Evolutionary conservation across 179 eudicot species (phyloP), one percentile per base, ranked within the genome.

Genomic region (Spergularia azorica): DNA sequence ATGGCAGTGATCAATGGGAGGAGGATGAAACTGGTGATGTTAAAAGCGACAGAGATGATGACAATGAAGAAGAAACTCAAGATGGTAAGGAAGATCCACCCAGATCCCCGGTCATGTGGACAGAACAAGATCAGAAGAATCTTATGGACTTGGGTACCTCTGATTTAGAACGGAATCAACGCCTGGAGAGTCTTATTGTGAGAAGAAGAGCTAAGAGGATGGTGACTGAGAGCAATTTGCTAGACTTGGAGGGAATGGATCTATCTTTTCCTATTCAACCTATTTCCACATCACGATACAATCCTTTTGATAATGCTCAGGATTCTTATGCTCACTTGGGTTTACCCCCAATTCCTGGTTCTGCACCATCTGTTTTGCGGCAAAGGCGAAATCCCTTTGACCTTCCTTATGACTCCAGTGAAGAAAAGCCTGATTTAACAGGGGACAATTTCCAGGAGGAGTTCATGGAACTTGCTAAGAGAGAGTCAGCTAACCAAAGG

Each of bases 41-140:
- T 39, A 74, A 81, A 48, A 82, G 84, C 62, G 89, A 91, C 63
- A 88, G 70, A 36, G 89, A 80, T 9, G 92, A 86, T 41, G 86
- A 85, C 65, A 88, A 90, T 16, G 88, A 87, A 75, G 91, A 91
- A 63, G 93, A 79, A 76, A 67, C 70, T 48, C 81, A 56, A 38
- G 83, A 75, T 46, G 86, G 82, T 60, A 88, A 85, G 78, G 88
- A 82, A 15, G 88, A 87, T 73, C 69, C 67, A 54, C 75, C 74
- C 32, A 87, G 87, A 61, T 85, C 94, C 67, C 90, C 81, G 26
- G 89, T 94, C 74, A 81, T 79, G 68, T 95, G 98, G 98, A 93
- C 98, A 7, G 98, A 89, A 57, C 92, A 91, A 77, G 98, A 93
- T 79, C 90, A 91, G 79, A 93, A 90, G 91, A 95, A 95, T 89